A percentile compares a stretch with the other conserved stretches of the same genome.
phyloP scores from a whole-genome alignment of 495 filamentous ascomycete genomes.

The Penicillium desertorum region DNA sequence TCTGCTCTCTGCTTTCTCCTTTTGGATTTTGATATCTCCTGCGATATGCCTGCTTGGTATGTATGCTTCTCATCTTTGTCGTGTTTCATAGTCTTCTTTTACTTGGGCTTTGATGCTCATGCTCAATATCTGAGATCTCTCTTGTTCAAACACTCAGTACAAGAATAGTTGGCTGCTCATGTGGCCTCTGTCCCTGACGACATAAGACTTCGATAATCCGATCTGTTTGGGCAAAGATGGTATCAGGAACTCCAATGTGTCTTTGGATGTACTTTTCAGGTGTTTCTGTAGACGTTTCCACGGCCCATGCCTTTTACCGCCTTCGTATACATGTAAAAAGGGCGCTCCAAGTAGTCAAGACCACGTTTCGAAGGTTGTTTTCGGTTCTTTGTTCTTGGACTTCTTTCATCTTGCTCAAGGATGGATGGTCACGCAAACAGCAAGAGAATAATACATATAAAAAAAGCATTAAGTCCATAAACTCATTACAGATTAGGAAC shows the following conservation, averaged over 20 bases:
- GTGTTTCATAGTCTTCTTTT: background rate
- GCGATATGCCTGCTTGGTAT: conserved; percentile 2
- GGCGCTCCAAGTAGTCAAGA: background rate
- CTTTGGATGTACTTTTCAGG: background rate
- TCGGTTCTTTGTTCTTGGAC: background rate
- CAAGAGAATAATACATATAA: background rate
- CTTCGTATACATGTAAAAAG: background rate
- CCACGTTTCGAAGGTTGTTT: background rate
- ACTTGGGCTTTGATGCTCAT: background rate
- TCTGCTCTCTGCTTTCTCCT: background rate
- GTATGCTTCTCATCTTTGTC: conserved; percentile 1
- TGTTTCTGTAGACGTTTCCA: background rate
- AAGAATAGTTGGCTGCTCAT: background rate
- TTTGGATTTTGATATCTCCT: background rate
- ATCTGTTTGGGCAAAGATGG: background rate
- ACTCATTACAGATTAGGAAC: background rate
- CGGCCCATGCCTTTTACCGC: background rate
- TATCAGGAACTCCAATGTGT: background rate
- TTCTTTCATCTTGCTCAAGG: background rate
- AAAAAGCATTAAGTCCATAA: background rate
- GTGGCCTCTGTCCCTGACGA: background rate
- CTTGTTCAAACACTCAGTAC: background rate
- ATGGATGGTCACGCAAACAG: background rate
- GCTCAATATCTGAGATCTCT: background rate
- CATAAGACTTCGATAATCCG: background rate